phyloP scores from a whole-genome alignment of 1,284 basidiomycete genomes.

The Austroboletus novae-zelandiae region DNA sequence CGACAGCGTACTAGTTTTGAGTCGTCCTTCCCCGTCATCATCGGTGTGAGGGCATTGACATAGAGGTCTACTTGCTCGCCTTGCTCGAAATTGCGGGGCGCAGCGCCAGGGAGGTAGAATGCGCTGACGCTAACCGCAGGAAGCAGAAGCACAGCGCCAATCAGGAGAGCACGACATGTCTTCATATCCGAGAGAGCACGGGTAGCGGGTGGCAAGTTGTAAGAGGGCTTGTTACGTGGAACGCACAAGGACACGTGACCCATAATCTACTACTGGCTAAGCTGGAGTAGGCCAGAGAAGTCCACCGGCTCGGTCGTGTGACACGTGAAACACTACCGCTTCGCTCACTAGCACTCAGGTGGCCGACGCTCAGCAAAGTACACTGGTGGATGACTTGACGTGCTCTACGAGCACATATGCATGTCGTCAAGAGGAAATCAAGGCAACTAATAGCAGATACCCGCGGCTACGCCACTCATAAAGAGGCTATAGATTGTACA shows the following conservation, averaged over 20 bases:
- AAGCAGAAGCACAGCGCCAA: conserved; percentile 22
- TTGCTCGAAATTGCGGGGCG: conserved; percentile 72
- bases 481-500: too few relatives aligned
- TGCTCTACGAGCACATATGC: too few relatives aligned
- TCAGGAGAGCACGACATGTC: conserved; percentile 9
- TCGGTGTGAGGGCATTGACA: conserved; percentile 87
- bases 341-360: too few relatives aligned
- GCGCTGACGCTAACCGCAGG: conserved; percentile 34
- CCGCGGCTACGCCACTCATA: too few relatives aligned
- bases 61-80: conserved; percentile 76
- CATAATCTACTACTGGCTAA: neutral
- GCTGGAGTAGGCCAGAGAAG: neutral
- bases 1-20: conserved; percentile 69
- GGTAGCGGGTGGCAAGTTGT: neutral
- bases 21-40: conserved; percentile 66
- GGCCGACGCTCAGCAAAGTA: too few relatives aligned
- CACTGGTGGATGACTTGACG: too few relatives aligned
- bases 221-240: conserved; percentile 13
- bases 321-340: too few relatives aligned
- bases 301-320: too few relatives aligned
- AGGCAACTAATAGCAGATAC: too few relatives aligned
- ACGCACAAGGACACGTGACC: conserved; percentile 17
- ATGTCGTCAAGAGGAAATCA: too few relatives aligned
- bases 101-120: conserved; percentile 75
- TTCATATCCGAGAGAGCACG: conserved; percentile 18